Evolutionary conservation across 2,329 filamentous ascomycete species (phyloP).

Genomic region (Dactylellina drechsleri): DNA sequence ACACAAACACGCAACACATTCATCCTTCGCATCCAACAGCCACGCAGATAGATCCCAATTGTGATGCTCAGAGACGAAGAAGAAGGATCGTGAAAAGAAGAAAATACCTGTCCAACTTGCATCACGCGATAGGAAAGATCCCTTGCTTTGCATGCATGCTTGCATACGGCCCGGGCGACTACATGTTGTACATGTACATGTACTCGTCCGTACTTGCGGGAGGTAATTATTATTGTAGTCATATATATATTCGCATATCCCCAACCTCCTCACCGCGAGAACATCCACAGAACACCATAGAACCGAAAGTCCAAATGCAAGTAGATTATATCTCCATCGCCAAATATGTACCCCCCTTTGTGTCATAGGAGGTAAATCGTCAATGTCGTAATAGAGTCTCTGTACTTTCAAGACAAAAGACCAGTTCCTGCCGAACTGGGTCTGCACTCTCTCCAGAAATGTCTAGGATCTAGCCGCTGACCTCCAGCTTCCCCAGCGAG

Average conservation of each 20-base stretch:
- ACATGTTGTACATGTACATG: conserved; percentile 1
- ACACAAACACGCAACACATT: too few species aligned
- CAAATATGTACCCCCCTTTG: conserved; percentile 13
- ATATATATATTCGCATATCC: background rate
- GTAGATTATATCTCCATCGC: conserved; percentile 10
- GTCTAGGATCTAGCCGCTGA: conserved; percentile 28
- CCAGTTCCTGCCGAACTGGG: background rate
- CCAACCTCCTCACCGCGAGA: conserved; percentile 1
- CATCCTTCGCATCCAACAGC: too few species aligned
- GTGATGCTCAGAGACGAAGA: background rate
- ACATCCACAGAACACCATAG: background rate
- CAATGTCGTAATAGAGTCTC: too few species aligned
- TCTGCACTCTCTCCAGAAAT: conserved; percentile 4
- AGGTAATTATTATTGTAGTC: conserved; percentile 7
- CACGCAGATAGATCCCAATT: background rate
- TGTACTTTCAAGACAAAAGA: background rate
- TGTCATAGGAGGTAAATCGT: too few species aligned
- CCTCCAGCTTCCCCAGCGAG: too few species aligned
- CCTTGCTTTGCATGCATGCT: conserved; percentile 12
- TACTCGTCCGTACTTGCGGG: background rate
- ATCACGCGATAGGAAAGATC: background rate
- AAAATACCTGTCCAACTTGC: conserved; percentile 15
- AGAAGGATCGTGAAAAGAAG: background rate
- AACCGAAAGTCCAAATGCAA: conserved; percentile 3
- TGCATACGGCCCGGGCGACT: conserved; percentile 38